Percentiles rank a stretch among this genome's conserved stretches.
Conservation (phyloP, 768 basidiomycete species). For the Floccularia luteovirens region DNA sequence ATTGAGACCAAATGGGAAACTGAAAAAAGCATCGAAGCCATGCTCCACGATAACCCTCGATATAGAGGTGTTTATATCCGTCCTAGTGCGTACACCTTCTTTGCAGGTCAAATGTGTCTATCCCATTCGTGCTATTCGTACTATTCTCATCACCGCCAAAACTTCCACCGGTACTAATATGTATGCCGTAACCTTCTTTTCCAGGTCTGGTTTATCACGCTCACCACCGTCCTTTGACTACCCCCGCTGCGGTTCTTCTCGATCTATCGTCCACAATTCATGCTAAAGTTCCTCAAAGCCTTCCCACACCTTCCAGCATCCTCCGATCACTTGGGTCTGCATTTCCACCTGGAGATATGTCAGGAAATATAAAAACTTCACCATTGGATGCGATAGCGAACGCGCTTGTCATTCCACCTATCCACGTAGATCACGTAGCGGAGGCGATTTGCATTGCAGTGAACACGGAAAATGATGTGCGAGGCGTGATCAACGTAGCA, state of each 20-base stretch:
- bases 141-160: constrained; percentile 3
- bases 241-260: constrained; percentile 76
- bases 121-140: constrained; percentile 6
- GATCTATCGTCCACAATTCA: constrained; percentile 77
- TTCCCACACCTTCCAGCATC: constrained; percentile 61
- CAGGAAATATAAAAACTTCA: constrained; percentile 19
- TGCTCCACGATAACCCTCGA: constrained; percentile 32
- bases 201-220: constrained; percentile 95
- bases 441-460: constrained; percentile 68
- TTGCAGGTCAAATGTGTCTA: not conserved
- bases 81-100: constrained; percentile 58
- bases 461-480: constrained; percentile 39
- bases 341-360: constrained; percentile 5
- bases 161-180: not conserved
- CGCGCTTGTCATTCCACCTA: constrained; percentile 76
- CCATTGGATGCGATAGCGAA: constrained; percentile 66
- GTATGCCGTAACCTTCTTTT: constrained; percentile 4
- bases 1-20: constrained; percentile 94
- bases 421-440: constrained; percentile 95
- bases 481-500: constrained; percentile 61
- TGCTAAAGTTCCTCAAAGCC: constrained; percentile 39
- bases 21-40: constrained; percentile 57
- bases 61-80: constrained; percentile 78
- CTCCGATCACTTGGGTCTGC: constrained; percentile 43
- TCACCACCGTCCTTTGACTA: constrained; percentile 83